These are phyloP conservation scores for Botrytis fragariae DNA, from an alignment of 2,329 filamentous ascomycete genomes.

Conservation along the genomic window DNA sequence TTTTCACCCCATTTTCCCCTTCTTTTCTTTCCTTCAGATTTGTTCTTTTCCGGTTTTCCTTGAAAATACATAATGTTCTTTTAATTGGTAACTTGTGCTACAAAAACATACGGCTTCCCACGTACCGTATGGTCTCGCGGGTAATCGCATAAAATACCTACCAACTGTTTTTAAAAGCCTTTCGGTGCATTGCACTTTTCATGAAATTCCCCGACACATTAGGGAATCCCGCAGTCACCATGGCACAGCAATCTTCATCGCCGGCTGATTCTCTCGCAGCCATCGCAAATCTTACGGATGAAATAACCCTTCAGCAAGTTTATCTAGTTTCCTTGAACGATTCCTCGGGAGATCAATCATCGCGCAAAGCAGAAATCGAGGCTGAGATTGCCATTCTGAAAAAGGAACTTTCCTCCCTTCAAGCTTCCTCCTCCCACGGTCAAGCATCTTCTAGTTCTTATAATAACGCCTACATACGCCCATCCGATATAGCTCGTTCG, in stretches of 20 bases:
- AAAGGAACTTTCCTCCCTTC: neutral
- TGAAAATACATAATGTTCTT: neutral
- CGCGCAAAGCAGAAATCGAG: constrained; percentile 18
- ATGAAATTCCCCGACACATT: neutral
- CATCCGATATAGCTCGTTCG: neutral
- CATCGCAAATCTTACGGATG: constrained; percentile 41
- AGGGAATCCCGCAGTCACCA: neutral
- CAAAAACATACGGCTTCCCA: constrained; percentile 8
- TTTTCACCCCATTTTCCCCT: neutral
- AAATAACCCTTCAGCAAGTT: constrained; percentile 45
- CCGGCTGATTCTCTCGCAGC: neutral
- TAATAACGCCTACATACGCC: neutral
- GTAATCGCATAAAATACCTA: constrained; percentile 6
- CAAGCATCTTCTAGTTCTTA: neutral
- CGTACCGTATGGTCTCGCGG: constrained; percentile 10
- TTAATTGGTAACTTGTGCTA: constrained; percentile 4
- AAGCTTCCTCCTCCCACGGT: neutral
- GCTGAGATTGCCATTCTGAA: neutral
- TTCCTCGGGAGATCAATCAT: constrained; percentile 25
- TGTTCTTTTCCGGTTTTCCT: neutral
- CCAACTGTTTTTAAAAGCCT: constrained; percentile 1
- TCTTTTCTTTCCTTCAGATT: neutral
- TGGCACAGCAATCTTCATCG: constrained; percentile 15
- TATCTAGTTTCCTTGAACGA: constrained; percentile 45
- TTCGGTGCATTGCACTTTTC: neutral